Evolutionary conservation across 192 early-diverging fungal species (phyloP).

Genomic region (Umbelopsis isabellina): DNA sequence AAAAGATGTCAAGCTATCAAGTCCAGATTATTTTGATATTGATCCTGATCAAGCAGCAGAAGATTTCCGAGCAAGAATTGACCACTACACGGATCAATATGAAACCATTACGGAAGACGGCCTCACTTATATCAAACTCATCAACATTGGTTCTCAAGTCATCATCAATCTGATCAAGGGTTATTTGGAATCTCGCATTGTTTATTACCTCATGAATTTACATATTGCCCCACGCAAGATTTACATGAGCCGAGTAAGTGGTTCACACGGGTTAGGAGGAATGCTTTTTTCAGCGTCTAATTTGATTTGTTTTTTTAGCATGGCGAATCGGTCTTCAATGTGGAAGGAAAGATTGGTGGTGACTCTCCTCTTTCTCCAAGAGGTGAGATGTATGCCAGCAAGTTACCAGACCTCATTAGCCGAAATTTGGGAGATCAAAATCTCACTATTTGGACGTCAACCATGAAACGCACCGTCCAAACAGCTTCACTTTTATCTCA

Average conservation of each 20-base stretch:
- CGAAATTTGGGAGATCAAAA: slow-evolving; percentile 72
- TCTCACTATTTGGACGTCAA: slow-evolving; percentile 94
- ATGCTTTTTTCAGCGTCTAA: slow-evolving; percentile 18
- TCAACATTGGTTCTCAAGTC: slow-evolving; percentile 89
- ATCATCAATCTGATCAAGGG: slow-evolving; percentile 93
- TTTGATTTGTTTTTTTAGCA: slow-evolving; percentile 48
- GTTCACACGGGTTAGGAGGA: not conserved
- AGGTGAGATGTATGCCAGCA: slow-evolving; percentile 82
- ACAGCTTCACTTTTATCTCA: slow-evolving; percentile 79
- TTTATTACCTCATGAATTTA: slow-evolving; percentile 99
- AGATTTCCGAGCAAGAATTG: slow-evolving; percentile 86
- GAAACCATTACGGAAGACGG: slow-evolving; percentile 79
- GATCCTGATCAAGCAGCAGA: slow-evolving; percentile 80
- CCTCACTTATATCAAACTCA: slow-evolving; percentile 88
- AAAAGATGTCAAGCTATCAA: slow-evolving; percentile 88
- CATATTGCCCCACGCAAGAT: slow-evolving; percentile 91
- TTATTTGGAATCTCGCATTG: slow-evolving; percentile 92
- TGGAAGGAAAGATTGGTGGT: slow-evolving; percentile 91
- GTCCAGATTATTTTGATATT: slow-evolving; percentile 85
- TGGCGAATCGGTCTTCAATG: slow-evolving; percentile 94
- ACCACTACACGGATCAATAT: slow-evolving; percentile 86
- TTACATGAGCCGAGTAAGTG: slow-evolving; percentile 77
- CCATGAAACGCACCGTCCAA: slow-evolving; percentile 89
- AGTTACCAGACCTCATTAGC: slow-evolving; percentile 79
- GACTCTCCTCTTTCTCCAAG: slow-evolving; percentile 87